These are phyloP conservation scores for Neocucurbitaria cava DNA, from an alignment of 2,329 filamentous ascomycete genomes.

Conservation along the genomic window DNA sequence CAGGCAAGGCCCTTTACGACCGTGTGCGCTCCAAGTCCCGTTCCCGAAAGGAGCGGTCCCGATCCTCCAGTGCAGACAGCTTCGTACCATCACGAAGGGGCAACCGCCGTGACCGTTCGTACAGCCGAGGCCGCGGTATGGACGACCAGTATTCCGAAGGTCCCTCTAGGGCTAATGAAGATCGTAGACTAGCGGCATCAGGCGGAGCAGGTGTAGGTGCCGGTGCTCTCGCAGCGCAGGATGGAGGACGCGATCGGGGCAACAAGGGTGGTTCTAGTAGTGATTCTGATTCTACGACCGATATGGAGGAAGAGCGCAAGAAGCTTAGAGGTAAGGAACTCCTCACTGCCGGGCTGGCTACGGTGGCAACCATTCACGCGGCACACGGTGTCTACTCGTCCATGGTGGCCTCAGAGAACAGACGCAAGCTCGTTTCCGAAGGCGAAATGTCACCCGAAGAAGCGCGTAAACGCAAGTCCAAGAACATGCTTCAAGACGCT, in stretches of 20 bases:
- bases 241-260: slow-evolving; percentile 27
- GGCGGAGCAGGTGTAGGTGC: slow-evolving; percentile 48
- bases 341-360: slow-evolving; percentile 70
- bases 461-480: slow-evolving; percentile 67
- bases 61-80: slow-evolving; percentile 56
- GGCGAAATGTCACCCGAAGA: slow-evolving; percentile 69
- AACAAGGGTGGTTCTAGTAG: slow-evolving; percentile 32
- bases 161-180: slow-evolving; percentile 42
- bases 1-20: slow-evolving; percentile 61
- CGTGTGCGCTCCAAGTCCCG: slow-evolving; percentile 63
- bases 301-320: slow-evolving; percentile 68
- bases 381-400: slow-evolving; percentile 69
- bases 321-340: slow-evolving; percentile 72
- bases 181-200: slow-evolving; percentile 47
- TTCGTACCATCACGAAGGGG: slow-evolving; percentile 58
- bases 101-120: slow-evolving; percentile 47
- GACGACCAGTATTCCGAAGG: slow-evolving; percentile 53
- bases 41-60: slow-evolving; percentile 50
- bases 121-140: slow-evolving; percentile 50
- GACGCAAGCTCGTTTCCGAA: slow-evolving; percentile 65
- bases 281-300: slow-evolving; percentile 62
- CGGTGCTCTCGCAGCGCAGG: slow-evolving; percentile 40
- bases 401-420: slow-evolving; percentile 68
- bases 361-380: slow-evolving; percentile 73
- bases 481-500: slow-evolving; percentile 69